These are phyloP conservation scores for Opeltia flavorubescens DNA, from an alignment of 495 filamentous ascomycete species.

Conservation along the genomic window DNA sequence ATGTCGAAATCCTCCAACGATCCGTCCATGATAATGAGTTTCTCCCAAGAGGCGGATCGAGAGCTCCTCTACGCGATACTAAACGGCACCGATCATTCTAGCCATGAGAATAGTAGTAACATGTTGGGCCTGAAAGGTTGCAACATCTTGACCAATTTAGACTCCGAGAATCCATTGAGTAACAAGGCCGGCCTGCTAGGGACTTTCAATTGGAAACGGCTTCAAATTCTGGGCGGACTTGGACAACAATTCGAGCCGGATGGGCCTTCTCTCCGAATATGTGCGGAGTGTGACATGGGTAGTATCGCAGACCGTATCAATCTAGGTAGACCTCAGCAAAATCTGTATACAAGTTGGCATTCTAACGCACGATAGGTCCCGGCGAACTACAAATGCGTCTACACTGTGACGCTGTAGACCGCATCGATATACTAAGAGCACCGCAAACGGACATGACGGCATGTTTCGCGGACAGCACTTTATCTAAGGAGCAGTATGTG, in stretches of 20 bases:
- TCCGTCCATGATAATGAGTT: conserved; percentile 60
- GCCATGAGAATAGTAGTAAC: neutral
- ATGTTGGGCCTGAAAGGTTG: conserved; percentile 1
- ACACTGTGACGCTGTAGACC: conserved; percentile 41
- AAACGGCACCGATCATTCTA: conserved; percentile 5
- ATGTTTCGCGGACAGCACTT: conserved; percentile 49
- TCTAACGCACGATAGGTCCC: conserved; percentile 27
- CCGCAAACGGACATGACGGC: conserved; percentile 55
- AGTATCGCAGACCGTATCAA: conserved; percentile 63
- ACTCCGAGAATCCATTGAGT: neutral
- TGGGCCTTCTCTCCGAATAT: conserved; percentile 39
- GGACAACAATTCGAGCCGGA: conserved; percentile 25
- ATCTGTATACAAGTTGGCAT: no score
- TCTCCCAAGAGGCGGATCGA: conserved; percentile 53
- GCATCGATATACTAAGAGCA: conserved; percentile 48
- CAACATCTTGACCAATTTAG: neutral
- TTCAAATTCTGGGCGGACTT: conserved; percentile 27
- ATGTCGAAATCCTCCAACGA: conserved; percentile 48
- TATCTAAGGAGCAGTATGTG: conserved; percentile 38
- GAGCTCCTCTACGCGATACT: conserved; percentile 51
- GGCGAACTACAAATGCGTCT: conserved; percentile 54
- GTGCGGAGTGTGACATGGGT: conserved; percentile 50
- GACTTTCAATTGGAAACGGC: conserved; percentile 4
- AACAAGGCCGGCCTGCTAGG: neutral
- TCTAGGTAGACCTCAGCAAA: conserved; percentile 41